Conservation (phyloP, 805 yeast genomes). For the Saccharomycopsis selenospora region DNA sequence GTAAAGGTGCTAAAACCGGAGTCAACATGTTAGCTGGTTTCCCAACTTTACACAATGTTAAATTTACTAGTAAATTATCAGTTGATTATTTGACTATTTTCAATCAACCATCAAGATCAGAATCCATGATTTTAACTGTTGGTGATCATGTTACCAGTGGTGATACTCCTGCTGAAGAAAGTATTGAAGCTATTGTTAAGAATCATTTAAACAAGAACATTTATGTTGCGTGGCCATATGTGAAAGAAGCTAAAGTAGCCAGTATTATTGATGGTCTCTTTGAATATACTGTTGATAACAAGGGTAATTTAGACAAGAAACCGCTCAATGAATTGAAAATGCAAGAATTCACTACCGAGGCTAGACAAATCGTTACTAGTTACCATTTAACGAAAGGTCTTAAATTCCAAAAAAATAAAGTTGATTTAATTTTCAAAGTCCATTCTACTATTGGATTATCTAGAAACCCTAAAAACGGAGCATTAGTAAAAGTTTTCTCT, state of each 20-base stretch:
- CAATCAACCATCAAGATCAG: conserved; percentile 77
- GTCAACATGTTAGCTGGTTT: conserved; percentile 77
- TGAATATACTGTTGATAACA: conserved; percentile 34
- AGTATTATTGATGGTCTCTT: conserved; percentile 49
- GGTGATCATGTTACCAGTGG: conserved; percentile 39
- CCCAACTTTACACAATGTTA: conserved; percentile 72
- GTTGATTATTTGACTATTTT: conserved; percentile 67
- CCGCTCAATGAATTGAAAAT: conserved; percentile 42
- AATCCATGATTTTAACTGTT: conserved; percentile 65
- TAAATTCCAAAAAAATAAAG: conserved; percentile 34
- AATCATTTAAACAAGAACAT: conserved; percentile 55
- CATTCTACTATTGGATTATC: conserved; percentile 69
- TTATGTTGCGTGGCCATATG: conserved; percentile 85
- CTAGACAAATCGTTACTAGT: conserved; percentile 31
- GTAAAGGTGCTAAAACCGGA: conserved; percentile 63
- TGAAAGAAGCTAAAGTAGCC: conserved; percentile 70
- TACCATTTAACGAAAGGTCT: conserved; percentile 58
- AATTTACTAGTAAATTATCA: conserved; percentile 46
- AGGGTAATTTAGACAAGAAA: conserved; percentile 30
- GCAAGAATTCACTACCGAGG: conserved; percentile 38
- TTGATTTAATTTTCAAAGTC: conserved; percentile 61
- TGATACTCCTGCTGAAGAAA: conserved; percentile 31
- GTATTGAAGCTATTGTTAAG: conserved; percentile 30
- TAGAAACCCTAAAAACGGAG: conserved; percentile 59
- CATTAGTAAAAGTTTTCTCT: conserved; percentile 66